Evolutionary conservation across 805 yeast species (phyloP), one percentile per base, ranked within the genome.

Genomic region (Candida qinlingensis): DNA sequence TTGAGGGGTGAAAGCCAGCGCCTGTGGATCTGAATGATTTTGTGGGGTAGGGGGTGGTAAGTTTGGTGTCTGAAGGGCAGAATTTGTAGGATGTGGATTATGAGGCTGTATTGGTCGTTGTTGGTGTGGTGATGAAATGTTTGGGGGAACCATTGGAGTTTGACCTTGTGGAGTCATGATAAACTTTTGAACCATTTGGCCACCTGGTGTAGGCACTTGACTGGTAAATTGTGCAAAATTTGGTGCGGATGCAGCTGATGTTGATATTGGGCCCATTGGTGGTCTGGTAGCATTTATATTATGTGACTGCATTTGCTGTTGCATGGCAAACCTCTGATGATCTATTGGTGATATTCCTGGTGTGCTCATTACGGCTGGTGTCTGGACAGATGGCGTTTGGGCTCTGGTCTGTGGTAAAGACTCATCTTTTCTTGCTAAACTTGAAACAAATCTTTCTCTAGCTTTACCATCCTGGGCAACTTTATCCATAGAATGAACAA

Each of bases 401-500:
- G 42, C 48, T 28, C 57, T 55, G 4, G 60, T 58, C 27, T 51
- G 51, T 9, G 52, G 55, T 9, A 33, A 33, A 3, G 52, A 53
- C 4, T 47, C 50, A 19, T 48, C 49, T 42, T 53, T 55, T 42
- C 52, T 57, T 1, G 46, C 50, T 36, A 61, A 48, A 12, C 54
- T 42, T 5, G 42, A 13, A 3, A 59, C 54, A 9, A 61, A 37
- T 27, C 53, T 49, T 37, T 50, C 60, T 41, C 64, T 53, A 13
- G 62, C 63, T 26, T 54, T 52, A 33, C 63, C 52, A 44, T 71
- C 71, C 29, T 68, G 68, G 28, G 61, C 64, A 27, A 75, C 56
- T 39, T 71, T 70, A 34, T 76, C 70, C 25, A 85, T 72, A 49
- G 78, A 67, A 50, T 70, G 74, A 48, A 74, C 74, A 7, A 84